Evolutionary conservation across 2,329 filamentous ascomycete genomes (phyloP), one percentile per base, ranked within the genome.

Genomic region (Ophiostoma novo-ulmi): DNA sequence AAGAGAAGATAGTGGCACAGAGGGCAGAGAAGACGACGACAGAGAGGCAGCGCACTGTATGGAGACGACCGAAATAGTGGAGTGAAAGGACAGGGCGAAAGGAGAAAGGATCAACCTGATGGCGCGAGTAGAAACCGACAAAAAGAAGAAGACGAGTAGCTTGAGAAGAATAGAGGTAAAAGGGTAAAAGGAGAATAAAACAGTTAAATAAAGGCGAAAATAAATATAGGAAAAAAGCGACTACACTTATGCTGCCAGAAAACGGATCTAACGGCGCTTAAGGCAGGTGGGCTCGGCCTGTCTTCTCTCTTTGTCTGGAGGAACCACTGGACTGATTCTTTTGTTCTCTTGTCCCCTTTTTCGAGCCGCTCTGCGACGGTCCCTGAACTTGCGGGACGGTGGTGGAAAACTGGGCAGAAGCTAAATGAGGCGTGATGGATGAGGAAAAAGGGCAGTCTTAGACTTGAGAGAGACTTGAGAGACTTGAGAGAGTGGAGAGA

Each of bases 381-480:
- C 52, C 52, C 52, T 58, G 52, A 58, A 58, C n/a, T 58, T 58
- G 52, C 52, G 52, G 58, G 38, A 58, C 55, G 52, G 66, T 26
- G 66, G 55, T 31, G 70, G 67, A 48, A 67, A 58, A 65, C 52
- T 69, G 64, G 67, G 68, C 39, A 63, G 58, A 63, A 35, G 58
- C 58, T 63, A 63, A 63, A 22, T 6, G 26, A 55, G n/a, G 20
- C 48, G 55, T 26, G 58, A 58, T 58, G 52, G 20, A 48, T 55
- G 52, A 26, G 52, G 20, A 26, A n/a, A 26, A 55, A 55, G 17
- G 55, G 31, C 31, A 31, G 38, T 39, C 55, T 36, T 22, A 14
- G 20, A n/a, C n/a, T n/a, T n/a, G n/a, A n/a, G n/a, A n/a, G 14
- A 14, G 44, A 17, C 31, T 10, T 48, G 44, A 48, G 14, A 55